Percentiles rank a stretch among this genome's conserved stretches.
Evolutionary conservation across 345 rosid species (phyloP).

Genomic region (Mangifera indica): DNA sequence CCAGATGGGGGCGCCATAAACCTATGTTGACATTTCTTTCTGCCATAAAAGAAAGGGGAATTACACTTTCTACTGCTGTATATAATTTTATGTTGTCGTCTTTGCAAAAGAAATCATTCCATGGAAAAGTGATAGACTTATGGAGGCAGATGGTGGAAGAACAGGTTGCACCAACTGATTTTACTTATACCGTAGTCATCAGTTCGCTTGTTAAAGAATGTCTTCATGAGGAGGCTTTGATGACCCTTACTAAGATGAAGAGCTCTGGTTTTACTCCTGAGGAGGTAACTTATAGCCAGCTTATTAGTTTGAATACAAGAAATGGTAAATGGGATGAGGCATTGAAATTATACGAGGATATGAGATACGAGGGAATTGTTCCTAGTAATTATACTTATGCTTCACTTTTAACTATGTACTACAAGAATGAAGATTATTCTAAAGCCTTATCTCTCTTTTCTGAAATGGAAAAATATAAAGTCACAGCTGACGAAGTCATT

Average conservation of each 20-base stretch:
- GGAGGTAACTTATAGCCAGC: slow-evolving; percentile 76
- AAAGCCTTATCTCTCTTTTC: slow-evolving; percentile 83
- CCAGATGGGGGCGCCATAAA: slow-evolving; percentile 88
- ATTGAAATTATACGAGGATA: slow-evolving; percentile 57
- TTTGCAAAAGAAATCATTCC: slow-evolving; percentile 81
- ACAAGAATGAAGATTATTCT: slow-evolving; percentile 67
- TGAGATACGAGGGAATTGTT: slow-evolving; percentile 59
- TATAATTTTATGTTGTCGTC: slow-evolving; percentile 92
- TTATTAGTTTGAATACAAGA: slow-evolving; percentile 55
- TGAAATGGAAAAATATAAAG: slow-evolving; percentile 68
- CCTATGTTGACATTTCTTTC: slow-evolving; percentile 76
- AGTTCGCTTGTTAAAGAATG: slow-evolving; percentile 68
- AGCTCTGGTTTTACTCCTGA: slow-evolving; percentile 62
- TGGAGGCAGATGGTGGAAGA: slow-evolving; percentile 70
- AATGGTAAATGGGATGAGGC: slow-evolving; percentile 62
- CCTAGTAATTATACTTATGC: slow-evolving; percentile 95
- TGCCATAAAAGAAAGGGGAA: slow-evolving; percentile 66
- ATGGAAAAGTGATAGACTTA: slow-evolving; percentile 57
- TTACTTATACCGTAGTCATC: slow-evolving; percentile 75
- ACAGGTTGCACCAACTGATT: slow-evolving; percentile 53
- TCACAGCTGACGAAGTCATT: slow-evolving; percentile 80
- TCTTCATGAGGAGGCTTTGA: slow-evolving; percentile 53
- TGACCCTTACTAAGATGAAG: slow-evolving; percentile 67
- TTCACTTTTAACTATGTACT: slow-evolving; percentile 77
- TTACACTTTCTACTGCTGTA: slow-evolving; percentile 57